A percentile compares a stretch with the other conserved stretches of the same genome.
Conservation (phyloP, 106 monocot genomes). For the Dioscorea alata region DNA sequence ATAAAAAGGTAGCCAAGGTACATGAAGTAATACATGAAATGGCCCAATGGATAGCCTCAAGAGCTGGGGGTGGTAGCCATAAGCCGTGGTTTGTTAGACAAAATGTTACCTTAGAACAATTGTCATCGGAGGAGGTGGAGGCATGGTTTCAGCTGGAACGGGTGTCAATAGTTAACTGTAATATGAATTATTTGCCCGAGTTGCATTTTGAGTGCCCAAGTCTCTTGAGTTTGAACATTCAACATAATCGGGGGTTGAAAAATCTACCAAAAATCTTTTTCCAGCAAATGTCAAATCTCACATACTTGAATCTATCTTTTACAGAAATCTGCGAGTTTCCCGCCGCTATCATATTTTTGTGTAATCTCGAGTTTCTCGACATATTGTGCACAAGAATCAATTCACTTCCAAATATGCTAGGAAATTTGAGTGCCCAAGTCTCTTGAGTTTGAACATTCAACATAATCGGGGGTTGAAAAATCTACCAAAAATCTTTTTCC, state of each 20-base stretch:
- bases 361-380: conserved; percentile 16
- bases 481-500: background rate
- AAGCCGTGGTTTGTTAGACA: background rate
- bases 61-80: background rate
- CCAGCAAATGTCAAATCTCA: background rate
- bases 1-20: conserved; percentile 1
- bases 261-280: background rate
- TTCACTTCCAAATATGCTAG: no score
- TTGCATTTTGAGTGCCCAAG: background rate
- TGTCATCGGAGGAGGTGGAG: background rate
- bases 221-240: background rate
- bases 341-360: background rate
- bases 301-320: conserved; percentile 22
- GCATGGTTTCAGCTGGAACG: background rate
- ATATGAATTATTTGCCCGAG: background rate
- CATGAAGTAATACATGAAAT: conserved; percentile 7
- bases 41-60: conserved; percentile 10
- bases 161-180: conserved; percentile 1
- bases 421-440: background rate
- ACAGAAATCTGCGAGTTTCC: conserved; percentile 6
- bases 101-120: background rate
- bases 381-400: no score
- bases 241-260: background rate
- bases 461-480: background rate
- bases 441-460: background rate